These are phyloP conservation scores for Solanum acaule DNA, from an alignment of 257 asterid genomes.

Conservation along the genomic window DNA sequence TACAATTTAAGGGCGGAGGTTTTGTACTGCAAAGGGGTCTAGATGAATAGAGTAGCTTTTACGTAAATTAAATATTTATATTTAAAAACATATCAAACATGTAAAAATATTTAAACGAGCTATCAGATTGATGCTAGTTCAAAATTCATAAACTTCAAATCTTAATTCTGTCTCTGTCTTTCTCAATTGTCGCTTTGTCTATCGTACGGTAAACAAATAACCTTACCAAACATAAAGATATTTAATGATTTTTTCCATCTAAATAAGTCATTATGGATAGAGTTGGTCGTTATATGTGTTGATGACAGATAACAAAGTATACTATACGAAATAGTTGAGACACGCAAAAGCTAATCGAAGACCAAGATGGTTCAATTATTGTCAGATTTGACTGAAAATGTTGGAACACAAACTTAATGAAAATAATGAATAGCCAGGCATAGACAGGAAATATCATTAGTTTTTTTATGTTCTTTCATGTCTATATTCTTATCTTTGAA, in stretches of 20 bases:
- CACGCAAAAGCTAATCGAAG: not conserved
- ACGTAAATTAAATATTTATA: not conserved
- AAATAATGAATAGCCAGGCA: not conserved
- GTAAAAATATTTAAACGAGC: not conserved
- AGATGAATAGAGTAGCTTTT: not conserved
- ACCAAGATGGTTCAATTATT: not conserved
- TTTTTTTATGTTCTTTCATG: not conserved
- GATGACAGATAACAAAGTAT: rapidly evolving
- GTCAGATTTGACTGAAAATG: not conserved
- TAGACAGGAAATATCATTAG: not conserved
- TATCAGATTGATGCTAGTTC: not conserved
- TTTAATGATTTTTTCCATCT: no score
- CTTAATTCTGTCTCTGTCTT: rapidly evolving
- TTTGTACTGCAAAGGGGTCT: not conserved
- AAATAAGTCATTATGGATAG: no score
- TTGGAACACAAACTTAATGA: not conserved
- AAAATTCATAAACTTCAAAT: not conserved
- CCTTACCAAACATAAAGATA: not conserved
- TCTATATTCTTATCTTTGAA: not conserved
- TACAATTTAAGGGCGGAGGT: not conserved
- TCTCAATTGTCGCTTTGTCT: not conserved
- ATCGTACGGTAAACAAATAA: not conserved
- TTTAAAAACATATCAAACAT: not conserved
- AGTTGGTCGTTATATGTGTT: not conserved
- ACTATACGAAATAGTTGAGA: not conserved